These are phyloP conservation scores for Neurospora intermedia DNA, from an alignment of 495 filamentous ascomycete genomes.

Conservation along the genomic window DNA sequence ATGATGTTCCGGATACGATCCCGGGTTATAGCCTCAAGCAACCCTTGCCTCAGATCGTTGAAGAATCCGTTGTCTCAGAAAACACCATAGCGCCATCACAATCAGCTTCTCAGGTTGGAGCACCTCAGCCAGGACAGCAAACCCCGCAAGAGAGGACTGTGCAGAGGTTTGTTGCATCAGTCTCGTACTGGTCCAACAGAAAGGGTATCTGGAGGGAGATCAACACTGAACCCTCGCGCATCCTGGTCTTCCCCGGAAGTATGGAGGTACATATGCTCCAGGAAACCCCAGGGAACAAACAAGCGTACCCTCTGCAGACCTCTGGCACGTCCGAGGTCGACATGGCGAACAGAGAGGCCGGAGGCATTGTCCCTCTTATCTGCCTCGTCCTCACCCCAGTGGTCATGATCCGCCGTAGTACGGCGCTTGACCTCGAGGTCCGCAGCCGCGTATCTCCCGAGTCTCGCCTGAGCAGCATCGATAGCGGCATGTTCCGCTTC, in stretches of 20 bases:
- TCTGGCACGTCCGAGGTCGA: conserved; percentile 27
- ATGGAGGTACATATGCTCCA: conserved; percentile 71
- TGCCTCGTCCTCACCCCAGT: conserved; percentile 78
- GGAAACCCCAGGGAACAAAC: conserved; percentile 30
- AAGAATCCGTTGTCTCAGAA: conserved; percentile 26
- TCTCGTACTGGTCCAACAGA: conserved; percentile 77
- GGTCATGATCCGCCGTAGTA: conserved; percentile 78
- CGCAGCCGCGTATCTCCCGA: conserved; percentile 69
- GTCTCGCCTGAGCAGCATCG: conserved; percentile 62
- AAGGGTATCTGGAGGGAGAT: conserved; percentile 71
- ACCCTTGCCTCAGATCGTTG: conserved; percentile 4
- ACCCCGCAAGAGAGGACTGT: conserved; percentile 38
- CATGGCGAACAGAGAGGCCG: conserved; percentile 27
- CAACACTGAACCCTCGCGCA: conserved; percentile 52
- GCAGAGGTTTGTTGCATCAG: conserved; percentile 56
- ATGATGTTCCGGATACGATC: conserved; percentile 37
- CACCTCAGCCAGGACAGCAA: conserved; percentile 36
- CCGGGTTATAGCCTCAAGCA: conserved; percentile 39
- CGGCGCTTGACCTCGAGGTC: conserved; percentile 87
- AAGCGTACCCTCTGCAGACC: conserved; percentile 29
- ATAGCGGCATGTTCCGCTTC: conserved; percentile 52
- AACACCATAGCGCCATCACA: conserved; percentile 59
- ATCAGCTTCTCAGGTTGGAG: conserved; percentile 60
- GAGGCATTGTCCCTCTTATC: conserved; percentile 48
- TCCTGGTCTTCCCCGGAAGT: conserved; percentile 71